These are phyloP conservation scores for Lipomyces anomalus DNA, from an alignment of 805 yeast genomes.

Conservation along the genomic window DNA sequence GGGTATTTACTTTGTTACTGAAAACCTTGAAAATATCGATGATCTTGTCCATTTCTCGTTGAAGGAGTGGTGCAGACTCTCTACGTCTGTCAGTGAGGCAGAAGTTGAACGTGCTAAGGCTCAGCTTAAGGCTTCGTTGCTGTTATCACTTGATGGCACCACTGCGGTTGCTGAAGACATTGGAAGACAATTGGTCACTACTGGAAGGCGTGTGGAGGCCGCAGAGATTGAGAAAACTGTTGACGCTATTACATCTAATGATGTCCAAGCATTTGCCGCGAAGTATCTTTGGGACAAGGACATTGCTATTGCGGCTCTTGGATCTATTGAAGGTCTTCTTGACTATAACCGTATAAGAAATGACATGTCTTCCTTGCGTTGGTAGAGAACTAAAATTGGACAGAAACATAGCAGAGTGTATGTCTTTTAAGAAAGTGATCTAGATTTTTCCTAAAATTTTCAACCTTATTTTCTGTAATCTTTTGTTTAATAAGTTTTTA, in stretches of 20 bases:
- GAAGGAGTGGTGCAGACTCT: slow-evolving; percentile 84
- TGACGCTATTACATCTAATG: slow-evolving; percentile 68
- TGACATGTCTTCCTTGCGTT: slow-evolving; percentile 33
- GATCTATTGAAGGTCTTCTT: slow-evolving; percentile 70
- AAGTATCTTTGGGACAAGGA: slow-evolving; percentile 72
- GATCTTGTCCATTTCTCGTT: slow-evolving; percentile 67
- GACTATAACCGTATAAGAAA: slow-evolving; percentile 55
- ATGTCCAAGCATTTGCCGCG: slow-evolving; percentile 83
- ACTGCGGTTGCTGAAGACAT: slow-evolving; percentile 96
- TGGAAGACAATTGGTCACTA: slow-evolving; percentile 93
- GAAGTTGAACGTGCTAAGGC: slow-evolving; percentile 94
- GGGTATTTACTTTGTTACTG: slow-evolving; percentile 92
- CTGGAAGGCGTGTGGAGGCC: slow-evolving; percentile 72
- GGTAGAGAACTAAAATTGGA: slow-evolving; percentile 10
- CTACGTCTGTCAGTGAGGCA: slow-evolving; percentile 69
- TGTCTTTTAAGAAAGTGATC: no score
- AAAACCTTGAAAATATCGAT: slow-evolving; percentile 60
- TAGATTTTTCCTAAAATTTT: no score
- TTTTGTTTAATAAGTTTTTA: no score
- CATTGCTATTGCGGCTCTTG: slow-evolving; percentile 85
- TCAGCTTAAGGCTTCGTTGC: slow-evolving; percentile 85
- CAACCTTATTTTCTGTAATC: no score
- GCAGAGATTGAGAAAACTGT: slow-evolving; percentile 71
- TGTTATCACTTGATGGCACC: slow-evolving; percentile 86
- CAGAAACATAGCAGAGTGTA: no score